Evolutionary conservation across 345 rosid genomes (phyloP).

Genomic region (Anastatica hierochuntica): DNA sequence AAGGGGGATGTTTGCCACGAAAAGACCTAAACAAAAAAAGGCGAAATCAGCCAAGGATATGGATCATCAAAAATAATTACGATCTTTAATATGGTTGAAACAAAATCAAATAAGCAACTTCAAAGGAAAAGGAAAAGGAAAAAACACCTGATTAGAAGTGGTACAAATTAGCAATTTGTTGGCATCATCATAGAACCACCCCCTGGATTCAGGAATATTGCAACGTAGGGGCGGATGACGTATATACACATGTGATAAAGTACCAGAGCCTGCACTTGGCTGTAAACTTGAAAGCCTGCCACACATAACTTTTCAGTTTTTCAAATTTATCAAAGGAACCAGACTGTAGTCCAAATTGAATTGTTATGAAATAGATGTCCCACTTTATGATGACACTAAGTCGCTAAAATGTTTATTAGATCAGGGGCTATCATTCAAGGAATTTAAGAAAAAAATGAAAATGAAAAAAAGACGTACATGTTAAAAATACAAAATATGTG

Average conservation of each 20-base stretch:
- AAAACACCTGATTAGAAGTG: conserved; percentile 53
- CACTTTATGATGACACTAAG: not conserved
- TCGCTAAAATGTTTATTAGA: not conserved
- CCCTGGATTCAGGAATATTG: conserved; percentile 56
- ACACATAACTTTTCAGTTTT: conserved; percentile 33
- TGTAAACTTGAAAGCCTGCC: conserved; percentile 64
- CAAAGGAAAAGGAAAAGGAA: conserved; percentile 11
- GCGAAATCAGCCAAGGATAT: conserved; percentile 3
- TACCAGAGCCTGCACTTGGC: conserved; percentile 48
- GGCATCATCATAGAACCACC: conserved; percentile 88
- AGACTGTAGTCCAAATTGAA: not conserved
- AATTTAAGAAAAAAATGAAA: not conserved
- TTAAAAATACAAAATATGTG: not conserved
- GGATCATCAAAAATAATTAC: conserved; percentile 2
- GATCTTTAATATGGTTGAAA: not conserved
- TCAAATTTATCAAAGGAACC: not conserved
- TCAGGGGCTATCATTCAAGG: not conserved
- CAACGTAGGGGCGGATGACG: conserved; percentile 61
- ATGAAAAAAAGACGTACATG: not conserved
- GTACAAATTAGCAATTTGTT: conserved; percentile 57
- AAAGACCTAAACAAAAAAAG: conserved; percentile 39
- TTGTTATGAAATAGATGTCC: not conserved
- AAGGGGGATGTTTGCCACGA: conserved; percentile 82
- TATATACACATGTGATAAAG: conserved; percentile 60
- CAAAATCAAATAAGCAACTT: not conserved